phyloP scores from a whole-genome alignment of 139 green algal species.

The Coccomyxa sp. region DNA sequence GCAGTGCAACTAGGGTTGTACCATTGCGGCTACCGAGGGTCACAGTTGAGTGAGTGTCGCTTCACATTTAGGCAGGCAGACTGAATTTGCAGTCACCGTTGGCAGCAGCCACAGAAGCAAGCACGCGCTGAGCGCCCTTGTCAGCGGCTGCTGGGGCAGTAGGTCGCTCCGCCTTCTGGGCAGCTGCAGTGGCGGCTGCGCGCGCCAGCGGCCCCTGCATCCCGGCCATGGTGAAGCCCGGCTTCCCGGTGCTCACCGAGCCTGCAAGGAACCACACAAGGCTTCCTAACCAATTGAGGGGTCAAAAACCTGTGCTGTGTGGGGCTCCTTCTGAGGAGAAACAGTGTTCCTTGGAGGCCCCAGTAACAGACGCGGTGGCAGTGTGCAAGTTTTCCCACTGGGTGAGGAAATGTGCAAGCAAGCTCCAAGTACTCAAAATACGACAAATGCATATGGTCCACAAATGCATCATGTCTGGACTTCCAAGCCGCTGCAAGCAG shows the following conservation, averaged over 20 bases:
- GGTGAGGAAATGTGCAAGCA: no score
- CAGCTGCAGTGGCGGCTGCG: not conserved
- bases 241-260: not conserved
- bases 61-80: no score
- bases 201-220: not conserved
- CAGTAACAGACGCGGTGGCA: not conserved
- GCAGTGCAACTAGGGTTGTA: no score
- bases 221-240: not conserved
- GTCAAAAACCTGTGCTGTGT: no score
- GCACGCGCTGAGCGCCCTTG: not conserved
- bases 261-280: no score
- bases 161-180: not conserved
- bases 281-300: no score
- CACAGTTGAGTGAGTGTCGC: no score
- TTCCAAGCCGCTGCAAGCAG: not conserved
- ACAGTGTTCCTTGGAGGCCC: not conserved
- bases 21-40: no score
- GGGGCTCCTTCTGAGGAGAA: not conserved
- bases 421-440: not conserved
- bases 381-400: no score
- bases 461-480: not conserved
- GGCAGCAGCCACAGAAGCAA: not conserved
- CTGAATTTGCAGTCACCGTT: no score
- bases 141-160: no score
- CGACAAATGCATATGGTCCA: not conserved